Evolutionary conservation across 352 stramenopile species (phyloP).

Genomic region (Pythium volutum): DNA sequence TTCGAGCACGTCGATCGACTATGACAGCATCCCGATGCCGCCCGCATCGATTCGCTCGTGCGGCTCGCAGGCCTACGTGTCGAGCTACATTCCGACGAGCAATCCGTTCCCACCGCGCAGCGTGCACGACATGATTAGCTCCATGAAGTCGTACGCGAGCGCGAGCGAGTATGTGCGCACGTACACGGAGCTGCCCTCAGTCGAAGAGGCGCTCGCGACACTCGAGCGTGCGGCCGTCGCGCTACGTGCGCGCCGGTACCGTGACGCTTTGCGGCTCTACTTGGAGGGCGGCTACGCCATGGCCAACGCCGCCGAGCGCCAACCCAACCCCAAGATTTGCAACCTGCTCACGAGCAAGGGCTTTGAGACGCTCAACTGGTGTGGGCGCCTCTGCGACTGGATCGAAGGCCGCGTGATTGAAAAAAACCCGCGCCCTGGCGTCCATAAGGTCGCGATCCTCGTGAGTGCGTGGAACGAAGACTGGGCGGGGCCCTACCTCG

Average conservation of each 20-base stretch:
- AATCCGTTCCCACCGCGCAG: constrained; percentile 52
- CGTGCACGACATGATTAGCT: constrained; percentile 74
- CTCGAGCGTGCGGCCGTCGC: constrained; percentile 67
- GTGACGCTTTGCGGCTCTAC: constrained; percentile 78
- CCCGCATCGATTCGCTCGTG: constrained; percentile 68
- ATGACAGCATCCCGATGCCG: constrained; percentile 55
- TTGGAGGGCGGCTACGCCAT: constrained; percentile 83
- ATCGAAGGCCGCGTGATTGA: constrained; percentile 81
- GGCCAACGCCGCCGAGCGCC: constrained; percentile 73
- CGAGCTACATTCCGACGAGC: constrained; percentile 70
- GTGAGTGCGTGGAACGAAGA: constrained; percentile 69
- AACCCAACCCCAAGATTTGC: constrained; percentile 79
- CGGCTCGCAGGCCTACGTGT: constrained; percentile 72
- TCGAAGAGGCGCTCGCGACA: constrained; percentile 74
- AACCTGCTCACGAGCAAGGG: constrained; percentile 85
- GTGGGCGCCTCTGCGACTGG: constrained; percentile 72
- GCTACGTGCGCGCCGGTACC: constrained; percentile 60
- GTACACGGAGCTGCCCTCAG: constrained; percentile 68
- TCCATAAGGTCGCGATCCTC: constrained; percentile 79
- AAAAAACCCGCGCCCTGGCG: constrained; percentile 64
- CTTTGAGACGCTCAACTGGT: constrained; percentile 87
- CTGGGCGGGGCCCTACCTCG: constrained; percentile 64
- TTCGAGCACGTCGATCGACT: constrained; percentile 45
- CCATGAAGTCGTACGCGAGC: constrained; percentile 74
- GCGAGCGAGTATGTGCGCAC: constrained; percentile 71